Base-by-base conservation (phyloP, 1,284 basidiomycete genomes). In the Trichosporon sp. region DNA sequence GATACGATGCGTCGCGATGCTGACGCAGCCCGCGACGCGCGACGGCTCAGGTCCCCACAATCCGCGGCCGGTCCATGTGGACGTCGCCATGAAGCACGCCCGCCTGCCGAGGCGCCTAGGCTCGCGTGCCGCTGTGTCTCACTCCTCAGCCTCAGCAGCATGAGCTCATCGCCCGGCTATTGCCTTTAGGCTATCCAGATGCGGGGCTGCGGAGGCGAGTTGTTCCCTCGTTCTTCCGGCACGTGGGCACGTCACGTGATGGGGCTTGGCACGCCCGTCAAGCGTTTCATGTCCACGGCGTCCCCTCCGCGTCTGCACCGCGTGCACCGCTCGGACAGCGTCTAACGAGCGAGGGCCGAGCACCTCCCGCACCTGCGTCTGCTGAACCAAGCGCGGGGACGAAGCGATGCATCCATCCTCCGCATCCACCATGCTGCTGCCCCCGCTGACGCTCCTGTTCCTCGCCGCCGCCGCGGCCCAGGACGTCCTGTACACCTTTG, bases 401-500 rank as follows among this genome's bases (percentile, higher is more conserved):
- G n/a, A 3, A 18, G 15, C 18, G 35, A 27, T 29, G 25, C 53
- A 60, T 31, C 4, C 31, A n/a, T 31, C 18, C n/a, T 4, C 27
- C 15, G 3, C 27, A 60, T 60, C 44, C 3, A 23, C 34, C 21
- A 64, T 62, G 53, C 29, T 60, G 32, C 11, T n/a, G 12, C 27
- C 42, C 44, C 12, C 23, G 11, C 15, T 65, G 25, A 11, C 23
- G 21, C 4, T 35, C 21, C 21, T 42, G 56, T 25, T 65, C 62
- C 21, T 51, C 8, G 15, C 23, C 21, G 64, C 65, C 56, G 68
- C 66, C 2, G 15, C 64, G 7, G 47, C 47, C 23, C 18, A 15
- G 6, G 56, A 51, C 13, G 65, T 68, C 12, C 62, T 65, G n/a
- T 68, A 63, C 67, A 68, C 42, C 25, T 72, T 70, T 21, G 23